These are phyloP conservation scores for Fusarium tricinctum DNA, from an alignment of 2,329 filamentous ascomycete species.

Conservation along the genomic window DNA sequence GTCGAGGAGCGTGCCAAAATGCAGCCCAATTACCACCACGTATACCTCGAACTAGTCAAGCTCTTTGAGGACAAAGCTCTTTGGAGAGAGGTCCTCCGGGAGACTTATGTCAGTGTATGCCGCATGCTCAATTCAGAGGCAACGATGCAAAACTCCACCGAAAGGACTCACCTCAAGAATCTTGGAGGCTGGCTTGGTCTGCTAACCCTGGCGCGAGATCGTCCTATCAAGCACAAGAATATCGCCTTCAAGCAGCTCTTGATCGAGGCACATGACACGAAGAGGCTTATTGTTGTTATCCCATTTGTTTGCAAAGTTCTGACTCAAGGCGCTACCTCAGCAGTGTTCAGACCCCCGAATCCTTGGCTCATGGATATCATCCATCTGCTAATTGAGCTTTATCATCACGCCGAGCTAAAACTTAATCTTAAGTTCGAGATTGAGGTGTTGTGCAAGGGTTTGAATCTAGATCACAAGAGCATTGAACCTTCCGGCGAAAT, in stretches of 20 bases:
- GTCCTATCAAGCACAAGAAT: slow-evolving; percentile 95
- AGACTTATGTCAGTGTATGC: slow-evolving; percentile 89
- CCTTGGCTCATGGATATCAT: slow-evolving; percentile 99
- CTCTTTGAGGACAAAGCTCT: slow-evolving; percentile 83
- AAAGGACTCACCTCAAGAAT: slow-evolving; percentile 92
- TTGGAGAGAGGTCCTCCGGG: slow-evolving; percentile 90
- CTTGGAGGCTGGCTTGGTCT: slow-evolving; percentile 94
- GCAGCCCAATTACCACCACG: slow-evolving; percentile 94
- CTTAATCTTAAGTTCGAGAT: slow-evolving; percentile 99
- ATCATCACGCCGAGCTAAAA: slow-evolving; percentile 92
- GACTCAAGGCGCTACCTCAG: slow-evolving; percentile 84
- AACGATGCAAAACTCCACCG: slow-evolving; percentile 85
- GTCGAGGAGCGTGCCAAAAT: slow-evolving; percentile 97
- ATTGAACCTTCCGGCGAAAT: slow-evolving; percentile 92
- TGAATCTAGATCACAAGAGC: slow-evolving; percentile 91
- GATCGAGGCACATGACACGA: slow-evolving; percentile 92
- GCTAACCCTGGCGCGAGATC: slow-evolving; percentile 91
- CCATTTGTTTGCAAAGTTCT: slow-evolving; percentile 98
- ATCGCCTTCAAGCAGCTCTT: slow-evolving; percentile 97
- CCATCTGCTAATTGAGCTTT: slow-evolving; percentile 89
- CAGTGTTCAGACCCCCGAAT: slow-evolving; percentile 93
- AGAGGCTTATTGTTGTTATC: slow-evolving; percentile 91
- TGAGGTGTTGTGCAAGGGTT: slow-evolving; percentile 93
- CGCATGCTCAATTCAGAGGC: slow-evolving; percentile 91
- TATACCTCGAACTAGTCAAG: slow-evolving; percentile 91